Evolutionary conservation across 176 grass and related monocot genomes (phyloP), one percentile per base, ranked within the genome.

Genomic region (Otatea glauca): DNA sequence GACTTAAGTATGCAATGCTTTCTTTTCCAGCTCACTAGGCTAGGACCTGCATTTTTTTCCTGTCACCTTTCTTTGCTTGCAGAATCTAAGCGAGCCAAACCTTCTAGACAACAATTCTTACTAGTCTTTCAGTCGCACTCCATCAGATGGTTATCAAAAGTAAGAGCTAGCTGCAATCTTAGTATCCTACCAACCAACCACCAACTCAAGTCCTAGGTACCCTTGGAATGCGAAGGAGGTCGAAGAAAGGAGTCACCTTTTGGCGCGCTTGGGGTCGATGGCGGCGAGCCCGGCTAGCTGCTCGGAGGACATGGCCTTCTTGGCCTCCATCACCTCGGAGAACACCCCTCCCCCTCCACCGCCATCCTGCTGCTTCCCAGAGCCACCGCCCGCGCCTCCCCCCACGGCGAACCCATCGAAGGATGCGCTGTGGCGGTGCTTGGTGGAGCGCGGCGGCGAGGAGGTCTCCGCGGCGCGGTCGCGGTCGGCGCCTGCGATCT

Each of bases 341-440:
- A 92, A 88, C 66, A 84, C 12, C 47, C 88, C 93, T 42, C 69
- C 89, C 18, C 65, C 78, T 42, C 88, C 85, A 5, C 65, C 81
- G 60, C 50, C 80, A 48, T 84, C 89, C 63, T 84, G 80, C 29
- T 71, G 76, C 12, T 15, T 61, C 4, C 66, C 79, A 8, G 67
- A 35, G 21, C 21, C 72, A 5, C 60, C 60, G 24, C 58, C 71
- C 8, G 39, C 50, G 8, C 42, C 88, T 16, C 83, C 83, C 10
- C 79, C 68, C 84, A 83, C 68, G 34, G 74, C 91, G 61, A 94
- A 95, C 38, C 93, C 93, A 70, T 99, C 96, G 39, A 99, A 81
- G 39, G 96, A 99, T 20, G 84, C 90, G 61, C 96, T 99, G 69
- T 99, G 93, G 70, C 96, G 92, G 72, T 99, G 96, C 90, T 96